These are phyloP conservation scores for Rickenella mellea DNA, from an alignment of 768 basidiomycete genomes.

Conservation along the genomic window DNA sequence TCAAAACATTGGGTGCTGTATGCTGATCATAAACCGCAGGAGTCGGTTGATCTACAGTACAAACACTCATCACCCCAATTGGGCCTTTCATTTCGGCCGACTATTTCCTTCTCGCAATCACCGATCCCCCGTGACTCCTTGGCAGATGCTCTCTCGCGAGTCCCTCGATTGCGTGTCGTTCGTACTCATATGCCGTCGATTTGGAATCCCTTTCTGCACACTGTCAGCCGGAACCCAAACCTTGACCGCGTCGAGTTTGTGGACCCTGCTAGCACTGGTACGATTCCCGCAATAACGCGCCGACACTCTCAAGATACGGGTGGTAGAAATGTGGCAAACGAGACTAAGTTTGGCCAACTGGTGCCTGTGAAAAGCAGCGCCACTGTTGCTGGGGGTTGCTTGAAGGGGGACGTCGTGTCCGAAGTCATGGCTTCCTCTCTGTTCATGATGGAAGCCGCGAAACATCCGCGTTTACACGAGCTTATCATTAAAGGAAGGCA, in stretches of 20 bases:
- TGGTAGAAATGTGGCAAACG: not conserved
- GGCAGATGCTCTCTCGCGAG: slow-evolving; percentile 27
- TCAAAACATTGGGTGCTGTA: not conserved
- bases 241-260: slow-evolving; percentile 36
- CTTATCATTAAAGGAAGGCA: slow-evolving; percentile 37
- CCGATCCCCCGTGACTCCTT: slow-evolving; percentile 16
- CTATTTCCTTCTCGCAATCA: slow-evolving; percentile 7
- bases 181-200: slow-evolving; percentile 45
- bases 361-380: not conserved
- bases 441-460: slow-evolving; percentile 48
- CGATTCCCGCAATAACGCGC: not conserved
- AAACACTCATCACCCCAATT: slow-evolving; percentile 13
- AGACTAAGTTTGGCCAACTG: not conserved
- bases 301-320: not conserved
- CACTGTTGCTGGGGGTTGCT: not conserved
- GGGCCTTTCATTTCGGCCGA: slow-evolving; percentile 50
- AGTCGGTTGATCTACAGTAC: slow-evolving; percentile 27
- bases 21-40: slow-evolving; percentile 24
- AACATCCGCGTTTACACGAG: slow-evolving; percentile 39
- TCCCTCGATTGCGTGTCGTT: slow-evolving; percentile 37
- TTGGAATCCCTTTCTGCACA: slow-evolving; percentile 47
- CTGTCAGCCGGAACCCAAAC: slow-evolving; percentile 36
- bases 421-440: slow-evolving; percentile 21
- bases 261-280: not conserved
- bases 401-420: not conserved